Evolutionary conservation across 768 basidiomycete species (phyloP).

Genomic region (Strobilomyces confusus): DNA sequence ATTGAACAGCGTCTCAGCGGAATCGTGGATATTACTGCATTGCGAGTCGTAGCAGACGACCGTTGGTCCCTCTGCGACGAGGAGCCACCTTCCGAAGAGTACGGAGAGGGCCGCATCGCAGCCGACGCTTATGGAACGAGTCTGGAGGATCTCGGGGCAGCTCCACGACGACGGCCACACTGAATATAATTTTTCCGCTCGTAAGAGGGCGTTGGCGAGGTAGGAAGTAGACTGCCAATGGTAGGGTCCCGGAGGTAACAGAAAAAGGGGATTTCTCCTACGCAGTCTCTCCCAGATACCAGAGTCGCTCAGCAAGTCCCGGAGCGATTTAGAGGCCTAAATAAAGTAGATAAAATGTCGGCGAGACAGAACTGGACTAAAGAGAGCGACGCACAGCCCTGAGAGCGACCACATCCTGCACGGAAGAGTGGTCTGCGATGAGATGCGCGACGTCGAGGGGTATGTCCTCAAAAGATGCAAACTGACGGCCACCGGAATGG

Average conservation of each 20-base stretch:
- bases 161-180: conserved; percentile 6
- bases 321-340: conserved; percentile 3
- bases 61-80: conserved; percentile 7
- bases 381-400: neutral
- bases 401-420: conserved; percentile 3
- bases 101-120: neutral
- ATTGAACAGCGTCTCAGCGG: neutral
- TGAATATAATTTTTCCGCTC: neutral
- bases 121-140: neutral
- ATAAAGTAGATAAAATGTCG: neutral
- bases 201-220: conserved; percentile 3
- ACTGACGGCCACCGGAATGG: neutral
- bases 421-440: neutral
- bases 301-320: conserved; percentile 1
- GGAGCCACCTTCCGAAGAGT: conserved; percentile 6
- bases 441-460: conserved; percentile 2
- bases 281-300: conserved; percentile 5
- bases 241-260: conserved; percentile 7
- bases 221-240: conserved; percentile 12
- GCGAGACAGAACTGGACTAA: neutral
- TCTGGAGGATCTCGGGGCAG: neutral
- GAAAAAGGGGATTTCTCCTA: neutral
- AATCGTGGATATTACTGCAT: neutral
- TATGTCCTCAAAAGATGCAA: conserved; percentile 2
- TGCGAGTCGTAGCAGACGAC: conserved; percentile 12